Conservation (phyloP, 768 basidiomycete species). For the Saitozyma sp. region DNA sequence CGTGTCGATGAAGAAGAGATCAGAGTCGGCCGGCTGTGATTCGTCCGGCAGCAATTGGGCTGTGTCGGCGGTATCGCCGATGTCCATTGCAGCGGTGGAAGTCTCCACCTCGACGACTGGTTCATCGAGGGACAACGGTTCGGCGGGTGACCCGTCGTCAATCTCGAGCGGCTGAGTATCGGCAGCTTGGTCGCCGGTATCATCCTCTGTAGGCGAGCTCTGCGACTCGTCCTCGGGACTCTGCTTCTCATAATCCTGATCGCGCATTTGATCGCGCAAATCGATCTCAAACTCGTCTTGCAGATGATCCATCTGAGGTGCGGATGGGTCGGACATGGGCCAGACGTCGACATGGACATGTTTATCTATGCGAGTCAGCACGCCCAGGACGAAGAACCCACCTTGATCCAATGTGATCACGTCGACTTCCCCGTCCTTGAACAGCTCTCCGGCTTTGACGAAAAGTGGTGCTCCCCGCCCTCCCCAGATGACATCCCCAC, state of each 20-base stretch:
- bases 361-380: conserved; percentile 17
- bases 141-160: conserved; percentile 2
- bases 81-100: no score
- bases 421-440: conserved; percentile 48
- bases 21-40: no score
- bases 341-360: conserved; percentile 25
- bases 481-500: conserved; percentile 32
- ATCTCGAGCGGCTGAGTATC: not conserved
- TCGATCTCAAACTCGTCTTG: conserved; percentile 3
- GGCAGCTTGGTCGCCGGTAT: not conserved
- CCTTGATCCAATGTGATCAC: conserved; percentile 29
- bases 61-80: no score
- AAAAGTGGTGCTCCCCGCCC: conserved; percentile 43
- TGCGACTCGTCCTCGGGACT: not conserved
- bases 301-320: conserved; percentile 26
- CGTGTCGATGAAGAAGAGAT: conserved; percentile 39
- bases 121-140: no score
- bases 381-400: conserved; percentile 9
- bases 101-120: no score
- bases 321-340: conserved; percentile 34
- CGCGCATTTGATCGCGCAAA: conserved; percentile 25
- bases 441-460: conserved; percentile 50
- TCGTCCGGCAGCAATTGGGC: no score
- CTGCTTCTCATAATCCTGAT: conserved; percentile 18
- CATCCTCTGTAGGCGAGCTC: not conserved